Conservation (phyloP, 169 alveolate species). For the Cryptosporidium andersoni region DNA sequence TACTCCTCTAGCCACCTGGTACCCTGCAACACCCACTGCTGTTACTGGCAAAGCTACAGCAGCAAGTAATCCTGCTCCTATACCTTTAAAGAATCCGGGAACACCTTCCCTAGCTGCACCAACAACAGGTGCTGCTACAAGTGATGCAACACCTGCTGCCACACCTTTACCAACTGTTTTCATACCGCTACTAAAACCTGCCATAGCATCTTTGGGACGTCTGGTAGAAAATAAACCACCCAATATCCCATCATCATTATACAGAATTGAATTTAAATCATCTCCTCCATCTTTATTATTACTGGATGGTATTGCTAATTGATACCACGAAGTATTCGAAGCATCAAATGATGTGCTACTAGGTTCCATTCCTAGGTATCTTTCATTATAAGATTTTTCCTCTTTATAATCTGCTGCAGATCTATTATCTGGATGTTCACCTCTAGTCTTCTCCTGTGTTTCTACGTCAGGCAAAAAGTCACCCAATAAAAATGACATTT, state of each 20-base stretch:
- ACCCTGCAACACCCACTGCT: constrained; percentile 88
- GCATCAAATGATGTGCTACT: constrained; percentile 55
- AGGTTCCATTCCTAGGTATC: constrained; percentile 53
- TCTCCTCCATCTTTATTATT: constrained; percentile 14
- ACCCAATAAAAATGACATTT: neutral
- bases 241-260: constrained; percentile 65
- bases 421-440: constrained; percentile 39
- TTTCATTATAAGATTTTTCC: constrained; percentile 43
- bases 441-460: neutral
- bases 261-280: constrained; percentile 35
- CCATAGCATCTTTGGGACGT: constrained; percentile 83
- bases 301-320: constrained; percentile 31
- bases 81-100: constrained; percentile 87
- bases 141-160: constrained; percentile 86
- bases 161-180: constrained; percentile 89
- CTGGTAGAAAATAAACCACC: constrained; percentile 81
- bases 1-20: constrained; percentile 87
- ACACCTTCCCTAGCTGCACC: constrained; percentile 88
- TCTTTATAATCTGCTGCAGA: constrained; percentile 44
- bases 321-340: constrained; percentile 60
- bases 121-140: constrained; percentile 86
- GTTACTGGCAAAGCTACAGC: constrained; percentile 88
- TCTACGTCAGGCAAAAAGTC: constrained; percentile 50
- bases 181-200: constrained; percentile 86
- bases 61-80: constrained; percentile 87